Evolutionary conservation across 495 filamentous ascomycete species (phyloP).

Genomic region (Parathielavia hyrcaniae): DNA sequence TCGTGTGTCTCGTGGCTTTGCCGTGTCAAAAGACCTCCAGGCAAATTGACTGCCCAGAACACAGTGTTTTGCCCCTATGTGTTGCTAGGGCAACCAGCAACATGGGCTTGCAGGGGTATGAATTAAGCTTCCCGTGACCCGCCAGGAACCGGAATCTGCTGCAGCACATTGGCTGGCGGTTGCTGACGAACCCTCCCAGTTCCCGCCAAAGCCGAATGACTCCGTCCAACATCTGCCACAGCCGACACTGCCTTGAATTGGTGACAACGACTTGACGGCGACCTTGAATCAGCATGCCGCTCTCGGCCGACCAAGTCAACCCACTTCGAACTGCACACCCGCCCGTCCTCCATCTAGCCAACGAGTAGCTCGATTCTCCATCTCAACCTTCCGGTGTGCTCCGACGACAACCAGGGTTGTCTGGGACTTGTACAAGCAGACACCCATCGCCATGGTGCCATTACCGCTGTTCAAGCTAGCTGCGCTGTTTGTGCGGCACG

Average conservation of each 20-base stretch:
- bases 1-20: slow-evolving; percentile 8
- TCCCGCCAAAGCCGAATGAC: slow-evolving; percentile 15
- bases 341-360: too few species aligned
- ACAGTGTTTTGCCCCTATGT: slow-evolving; percentile 7
- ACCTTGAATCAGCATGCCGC: not conserved
- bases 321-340: not conserved
- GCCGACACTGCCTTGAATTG: not conserved
- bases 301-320: not conserved
- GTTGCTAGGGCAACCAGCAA: slow-evolving; percentile 16
- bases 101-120: not conserved
- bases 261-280: not conserved
- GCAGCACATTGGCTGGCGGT: slow-evolving; percentile 15
- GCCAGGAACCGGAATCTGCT: not conserved
- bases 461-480: slow-evolving; percentile 46
- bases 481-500: slow-evolving; percentile 45
- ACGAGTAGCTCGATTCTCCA: not conserved
- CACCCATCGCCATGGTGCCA: slow-evolving; percentile 42
- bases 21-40: slow-evolving; percentile 10
- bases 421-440: not conserved
- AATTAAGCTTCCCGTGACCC: slow-evolving; percentile 8
- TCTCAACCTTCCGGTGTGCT: not conserved
- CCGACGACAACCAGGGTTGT: not conserved
- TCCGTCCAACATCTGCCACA: slow-evolving; percentile 3
- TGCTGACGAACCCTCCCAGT: not conserved
- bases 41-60: not conserved